Base-by-base conservation (phyloP, 192 early-diverging fungal species). In the Backusella liffmaniae region DNA sequence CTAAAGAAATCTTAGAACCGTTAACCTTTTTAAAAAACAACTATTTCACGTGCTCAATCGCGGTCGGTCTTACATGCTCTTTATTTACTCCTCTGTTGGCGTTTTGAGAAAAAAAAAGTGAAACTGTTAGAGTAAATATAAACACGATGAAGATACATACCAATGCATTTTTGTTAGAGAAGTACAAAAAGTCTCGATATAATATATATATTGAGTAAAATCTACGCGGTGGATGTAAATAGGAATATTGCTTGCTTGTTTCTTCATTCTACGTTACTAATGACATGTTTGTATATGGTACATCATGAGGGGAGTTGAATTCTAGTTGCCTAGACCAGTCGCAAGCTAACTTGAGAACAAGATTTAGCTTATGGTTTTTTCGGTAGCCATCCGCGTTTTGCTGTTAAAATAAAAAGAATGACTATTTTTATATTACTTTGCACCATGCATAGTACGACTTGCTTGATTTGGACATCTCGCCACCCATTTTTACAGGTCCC, bases 91-190 rank as follows among this genome's bases (percentile, higher is more conserved):
- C 56, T 62, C 9, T 62, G 56, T 62, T 23, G 56, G 56, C 56
- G 56, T 62, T 62, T 62, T 62, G 56, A 23, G 56, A 62, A 62
- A 29, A 56, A 62, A 62, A 62, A 62, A 62, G 26, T 62, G 56
- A 29, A 62, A 62, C 56, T 26, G 4, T 62, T 62, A 10, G 7
- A 56, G 21, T 56, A 29, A 62, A 62, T 12, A 62, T 29, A 62
- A 62, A 62, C 56, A 29, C 56, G 23, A 62, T 4, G 10, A 29
- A 29, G 12, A 62, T 62, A 62, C 56, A 62, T 62, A 13, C 23
- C 2, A 29, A 62, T 62, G 56, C 56, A 62, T 62, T 62, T 29
- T 62, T 62, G 56, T 62, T 62, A 62, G 56, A 62, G 10, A 26
- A 26, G 26, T 62, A 62, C 12, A 29, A 9, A 9, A 62, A 59